Evolutionary conservation across 1,284 basidiomycete species (phyloP), one percentile per base, ranked within the genome.

Genomic region (Boletus semigastroideus): DNA sequence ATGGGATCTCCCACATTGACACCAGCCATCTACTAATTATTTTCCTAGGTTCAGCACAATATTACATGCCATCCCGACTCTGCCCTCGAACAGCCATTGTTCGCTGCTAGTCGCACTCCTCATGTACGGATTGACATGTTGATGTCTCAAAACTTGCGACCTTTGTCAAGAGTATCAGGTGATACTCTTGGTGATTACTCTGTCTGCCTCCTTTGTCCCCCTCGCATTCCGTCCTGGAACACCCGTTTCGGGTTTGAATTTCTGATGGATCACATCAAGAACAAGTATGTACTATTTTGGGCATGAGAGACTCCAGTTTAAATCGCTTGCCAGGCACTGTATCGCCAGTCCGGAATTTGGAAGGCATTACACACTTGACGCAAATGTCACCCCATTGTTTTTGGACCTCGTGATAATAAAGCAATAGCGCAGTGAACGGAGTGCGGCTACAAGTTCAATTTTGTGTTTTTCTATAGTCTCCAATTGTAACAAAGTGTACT

Each of bases 211-310:
- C 52, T 49, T 34, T 65, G 66, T 37, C 63, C 65, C 43, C 61
- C 63, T 46, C 54, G 61, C 13, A 58, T 65, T 41, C 65, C 65
- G 38, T 67, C 65, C 19, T 69, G 66, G 63, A 55, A 47, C 25
- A 61, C 67, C 12, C 53, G 51, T 8, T 56, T 61, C 38, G 60
- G 67, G 20, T 38, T 42, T 5, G 39, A 19, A n/a, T 50, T 53
- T 43, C 17, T 69, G 38, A 27, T 62, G n/a, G 20, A 13, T 48
- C 63, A 65, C 22, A 55, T 69, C 38, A 52, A 52, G 34, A 41
- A 55, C 16, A 50, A 31, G 63, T 67, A 12, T 16, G 65, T 63
- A 34, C 31, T 20, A 19, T 30, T 5, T 38, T 40, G 10, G 16
- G 36, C 39, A 30, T 28, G 20, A 44, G 41, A 48, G 22, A 20